Evolutionary conservation across 345 rosid species (phyloP), one percentile per base, ranked within the genome.

Genomic region (Acer negundo): DNA sequence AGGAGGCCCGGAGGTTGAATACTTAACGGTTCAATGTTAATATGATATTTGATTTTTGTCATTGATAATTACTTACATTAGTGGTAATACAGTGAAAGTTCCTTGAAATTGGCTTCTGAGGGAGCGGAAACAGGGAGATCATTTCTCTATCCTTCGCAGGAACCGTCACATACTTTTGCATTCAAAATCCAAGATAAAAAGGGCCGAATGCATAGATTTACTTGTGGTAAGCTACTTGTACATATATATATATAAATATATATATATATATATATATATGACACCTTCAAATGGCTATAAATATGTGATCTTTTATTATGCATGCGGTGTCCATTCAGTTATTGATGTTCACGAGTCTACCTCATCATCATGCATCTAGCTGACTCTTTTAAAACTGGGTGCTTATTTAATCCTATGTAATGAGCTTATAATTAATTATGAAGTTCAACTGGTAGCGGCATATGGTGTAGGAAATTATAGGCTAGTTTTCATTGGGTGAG

Each of bases 171-270:
- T 82, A 67, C 85, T 28, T 94, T 94, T 85, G 73, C 90, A 69
- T 97, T 97, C 80, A 97, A 97, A 86, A 91, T 97, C 53, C 88
- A 93, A 85, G 98, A 97, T 84, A 89, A 82, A 80, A 90, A 73
- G 61, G 90, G 93, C 46, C 89, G 97, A 69, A 90, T 89, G 93
- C 99, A 97, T 85, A 89, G 99, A 86, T 97, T 97, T 85, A 87
- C 81, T 63, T 91, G 94, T 70, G 99, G 99, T 97, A 87, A 28
- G 84, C 77, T 70, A 66, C 71, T 46, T 67, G 61, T 71, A 42
- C 11, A 42, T 56, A 59, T 74, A 11, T 13, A 28, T 28, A 26
- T 26, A 26, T n/a, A n/a, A n/a, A n/a, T 73, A 44, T 31, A 5
- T 38, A 15, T 19, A 26, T 38, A 15, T 19, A 26, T 12, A 8